Evolutionary conservation across 768 basidiomycete genomes (phyloP), one percentile per base, ranked within the genome.

Genomic region (Rhizopogon roseolus): DNA sequence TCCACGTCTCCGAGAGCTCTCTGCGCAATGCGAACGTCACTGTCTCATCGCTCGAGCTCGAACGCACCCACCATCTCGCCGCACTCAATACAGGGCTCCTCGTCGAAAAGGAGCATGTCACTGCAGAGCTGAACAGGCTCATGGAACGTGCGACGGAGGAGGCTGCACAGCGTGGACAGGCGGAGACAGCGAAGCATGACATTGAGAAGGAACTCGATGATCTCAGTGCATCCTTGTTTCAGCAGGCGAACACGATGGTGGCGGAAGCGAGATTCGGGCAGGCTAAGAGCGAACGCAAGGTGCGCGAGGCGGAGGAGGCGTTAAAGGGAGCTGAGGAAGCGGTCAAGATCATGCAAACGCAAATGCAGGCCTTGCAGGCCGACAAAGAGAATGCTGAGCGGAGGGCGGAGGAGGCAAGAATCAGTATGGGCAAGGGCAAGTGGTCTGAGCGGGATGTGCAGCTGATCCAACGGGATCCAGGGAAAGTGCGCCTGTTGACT

Each of bases 191-290:
- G 5, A 81, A 86, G 34, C 74, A 67, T 1, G 84, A 83, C 58
- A 96, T 99, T 49, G 96, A 99, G 74, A 84, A 88, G 72, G 96
- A 99, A 57, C 75, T 99, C 49, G 94, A 97, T 65, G 92, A 96
- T 67, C 84, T 99, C 56, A 93, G 93, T 57, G 93, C 93, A 14
- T 81, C 74, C 45, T 75, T 99, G 16, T 99, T 99, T 64, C 81
- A 82, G 49, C 88, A 97, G 71, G 96, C 96, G 6, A 98, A 99
- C 67, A 86, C 80, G 6, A 99, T 99, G 97, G 96, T 98, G n/a
- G 93, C 91, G 0, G 89, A 93, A 65, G 96, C 95, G 19, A 81
- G 94, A 14, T 78, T 85, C 55, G 73, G 67, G 14, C 73, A 78
- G 36, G 85, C 87, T 4, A 73, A 66, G 56, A 86, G 89, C 75